Evolutionary conservation across 331 rosid genomes (phyloP), one percentile per base, ranked within the genome.

Genomic region (Malus hybrid): DNA sequence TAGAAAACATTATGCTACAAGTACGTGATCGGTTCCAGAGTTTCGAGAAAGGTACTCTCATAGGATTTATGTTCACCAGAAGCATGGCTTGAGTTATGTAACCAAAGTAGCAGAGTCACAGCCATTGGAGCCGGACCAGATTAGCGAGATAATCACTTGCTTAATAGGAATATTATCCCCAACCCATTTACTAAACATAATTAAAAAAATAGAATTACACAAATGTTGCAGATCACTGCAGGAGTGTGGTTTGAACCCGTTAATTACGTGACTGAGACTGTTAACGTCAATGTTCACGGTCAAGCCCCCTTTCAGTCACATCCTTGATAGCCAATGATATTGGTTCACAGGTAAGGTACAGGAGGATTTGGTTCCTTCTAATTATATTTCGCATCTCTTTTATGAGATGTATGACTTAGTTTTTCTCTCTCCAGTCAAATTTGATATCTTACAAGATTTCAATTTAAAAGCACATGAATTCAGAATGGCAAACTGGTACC

Each of bases 401-500:
- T 42, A 6, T 3, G 69, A 7, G 24, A 39, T 14, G 65, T 22
- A 70, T 6, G 44, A 52, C 33, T 70, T 29, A 31, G 33, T n/a
- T 65, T 75, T 57, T 16, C 46, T 42, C 7, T 62, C 44, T 63
- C 36, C 46, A 63, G 9, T 69, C 12, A 13, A 67, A 20, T 76
- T 34, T 31, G 16, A 55, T 54, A 55, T 46, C 46, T 39, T 39
- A 10, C 46, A 39, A 10, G 46, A 39, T 7, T 44, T 34, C 59
- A 59, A 13, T 65, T 22, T 14, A 64, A 32, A 29, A n/a, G 22
- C 27, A 75, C 72, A 69, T 3, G 10, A 32, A 15, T 31, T 39
- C 65, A 13, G 46, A 62, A 7, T n/a, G 28, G 82, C 27, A 24
- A n/a, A 61, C 71, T 56, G 69, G 10, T 84, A 91, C 96, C 90